Base-by-base conservation (phyloP, 768 basidiomycete genomes). In the Cantharellus cinnabarinus region DNA sequence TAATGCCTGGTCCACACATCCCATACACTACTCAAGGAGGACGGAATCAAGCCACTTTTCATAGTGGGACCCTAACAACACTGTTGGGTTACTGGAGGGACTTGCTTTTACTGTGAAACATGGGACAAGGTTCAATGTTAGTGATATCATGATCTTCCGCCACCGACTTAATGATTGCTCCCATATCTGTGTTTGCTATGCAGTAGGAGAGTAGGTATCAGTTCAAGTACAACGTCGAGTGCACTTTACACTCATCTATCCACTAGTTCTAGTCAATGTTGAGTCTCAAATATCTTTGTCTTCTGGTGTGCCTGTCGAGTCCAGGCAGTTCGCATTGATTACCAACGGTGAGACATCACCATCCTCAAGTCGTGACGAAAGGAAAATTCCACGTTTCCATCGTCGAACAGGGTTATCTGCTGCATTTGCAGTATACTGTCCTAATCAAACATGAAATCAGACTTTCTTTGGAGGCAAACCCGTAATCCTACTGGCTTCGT, bases 231-330 rank as follows among this genome's bases (percentile, higher is more conserved):
- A 54, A 34, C 1, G 35, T 4, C 4, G 29, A 7, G 50, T 7
- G 7, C 37, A n/a, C 68, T 73, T 57, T 55, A 29, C 29, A 48
- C 44, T 10, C 44, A 78, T 78, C 71, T 73, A 64, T 81, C 80
- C 39, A 80, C 73, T 38, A 80, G 70, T 64, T 81, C 79, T n/a
- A 81, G 67, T 77, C 78, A 80, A 64, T 80, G 79, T 63, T 80
- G 79, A 1, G 75, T 76, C 66, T 80, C 79, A 5, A 82, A 70
- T 7, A 70, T 69, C 64, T 79, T 80, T 35, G 42, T 53, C 42
- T 57, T 58, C 59, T 55, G 14, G 35, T 57, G 53, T 10, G 20
- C 35, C 20, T 55, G 20, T 56, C 42, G 41, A 53, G 42, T 59
- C 52, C 5, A 52, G 50, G n/a, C 37, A 44, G 15, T 70, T 70